Evolutionary conservation across 163 green algal species (phyloP).

Genomic region (Botryococcus braunii): DNA sequence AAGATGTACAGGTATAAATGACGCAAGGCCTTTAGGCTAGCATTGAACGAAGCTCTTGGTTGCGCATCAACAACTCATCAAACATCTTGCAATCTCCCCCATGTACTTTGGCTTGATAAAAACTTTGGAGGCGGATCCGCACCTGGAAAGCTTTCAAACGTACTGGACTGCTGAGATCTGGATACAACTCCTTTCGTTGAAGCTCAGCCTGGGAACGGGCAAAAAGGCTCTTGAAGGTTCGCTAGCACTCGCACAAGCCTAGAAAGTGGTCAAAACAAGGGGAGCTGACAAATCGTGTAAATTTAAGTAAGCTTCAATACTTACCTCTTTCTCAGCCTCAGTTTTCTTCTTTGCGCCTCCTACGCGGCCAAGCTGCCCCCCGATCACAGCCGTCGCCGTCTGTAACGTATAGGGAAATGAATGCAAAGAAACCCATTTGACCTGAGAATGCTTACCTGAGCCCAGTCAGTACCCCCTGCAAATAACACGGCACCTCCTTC

Average conservation of each 20-base stretch:
- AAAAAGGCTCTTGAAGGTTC: neutral
- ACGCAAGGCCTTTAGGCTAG: neutral
- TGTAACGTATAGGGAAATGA: neutral
- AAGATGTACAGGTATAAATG: neutral
- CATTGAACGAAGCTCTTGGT: neutral
- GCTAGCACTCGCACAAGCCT: neutral
- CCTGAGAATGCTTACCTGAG: slow-evolving; percentile 17
- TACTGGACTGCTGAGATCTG: slow-evolving; percentile 45
- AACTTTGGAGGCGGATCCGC: neutral
- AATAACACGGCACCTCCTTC: slow-evolving; percentile 43
- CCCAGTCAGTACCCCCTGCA: slow-evolving; percentile 51
- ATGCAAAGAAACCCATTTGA: neutral
- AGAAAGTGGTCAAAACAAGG: neutral
- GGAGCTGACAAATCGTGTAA: too few relatives aligned
- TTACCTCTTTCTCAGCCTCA: slow-evolving; percentile 20
- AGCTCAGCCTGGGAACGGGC: slow-evolving; percentile 39
- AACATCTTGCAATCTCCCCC: too few relatives aligned
- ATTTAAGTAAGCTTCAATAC: neutral
- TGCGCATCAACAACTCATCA: neutral
- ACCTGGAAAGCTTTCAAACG: slow-evolving; percentile 8
- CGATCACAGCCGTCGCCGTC: neutral
- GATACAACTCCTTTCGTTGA: slow-evolving; percentile 42
- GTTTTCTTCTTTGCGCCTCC: slow-evolving; percentile 28
- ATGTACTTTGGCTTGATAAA: slow-evolving; percentile 21
- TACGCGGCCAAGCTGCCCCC: slow-evolving; percentile 13